Percentiles rank a stretch among this genome's conserved stretches.
Evolutionary conservation across 2,329 filamentous ascomycete species (phyloP).

Genomic region (Ophiostoma triangulosporum): DNA sequence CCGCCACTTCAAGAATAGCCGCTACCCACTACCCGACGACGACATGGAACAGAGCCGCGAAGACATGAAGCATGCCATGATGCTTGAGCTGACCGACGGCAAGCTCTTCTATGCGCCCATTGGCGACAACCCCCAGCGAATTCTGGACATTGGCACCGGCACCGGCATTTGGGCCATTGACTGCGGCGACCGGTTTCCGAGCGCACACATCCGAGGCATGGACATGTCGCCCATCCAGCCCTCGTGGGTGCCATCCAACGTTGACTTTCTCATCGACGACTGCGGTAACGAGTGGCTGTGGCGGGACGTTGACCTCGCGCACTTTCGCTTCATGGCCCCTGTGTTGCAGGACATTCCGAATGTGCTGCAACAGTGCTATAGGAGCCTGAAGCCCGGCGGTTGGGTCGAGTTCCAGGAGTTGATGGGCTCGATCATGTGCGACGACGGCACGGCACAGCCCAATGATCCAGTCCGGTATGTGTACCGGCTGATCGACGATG

Average conservation of each 20-base stretch:
- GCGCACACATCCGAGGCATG: constrained; percentile 26
- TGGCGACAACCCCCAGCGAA: constrained; percentile 26
- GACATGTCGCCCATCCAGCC: constrained; percentile 33
- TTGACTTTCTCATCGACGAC: constrained; percentile 14
- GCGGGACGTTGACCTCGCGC: constrained; percentile 44
- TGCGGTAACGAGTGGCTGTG: constrained; percentile 41
- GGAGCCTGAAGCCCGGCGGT: constrained; percentile 31
- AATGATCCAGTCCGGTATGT: constrained; percentile 26
- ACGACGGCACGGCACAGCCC: constrained; percentile 28
- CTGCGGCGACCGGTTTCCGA: constrained; percentile 24
- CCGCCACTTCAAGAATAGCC: constrained; percentile 18
- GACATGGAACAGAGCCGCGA: constrained; percentile 31
- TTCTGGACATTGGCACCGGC: constrained; percentile 35
- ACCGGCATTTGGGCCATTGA: constrained; percentile 23
- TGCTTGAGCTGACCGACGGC: constrained; percentile 31
- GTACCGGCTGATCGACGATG: constrained; percentile 17
- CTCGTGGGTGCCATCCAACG: constrained; percentile 28
- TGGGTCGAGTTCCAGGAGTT: constrained; percentile 37
- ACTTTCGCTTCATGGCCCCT: constrained; percentile 41
- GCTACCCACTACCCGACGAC: constrained; percentile 26
- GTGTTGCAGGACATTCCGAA: constrained; percentile 22
- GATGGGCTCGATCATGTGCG: constrained; percentile 25
- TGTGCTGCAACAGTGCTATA: constrained; percentile 2
- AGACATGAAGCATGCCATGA: constrained; percentile 31
- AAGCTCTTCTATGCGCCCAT: constrained; percentile 29